phyloP scores from a whole-genome alignment of 2,329 filamentous ascomycete species.

The Coniochaeta sp. region DNA sequence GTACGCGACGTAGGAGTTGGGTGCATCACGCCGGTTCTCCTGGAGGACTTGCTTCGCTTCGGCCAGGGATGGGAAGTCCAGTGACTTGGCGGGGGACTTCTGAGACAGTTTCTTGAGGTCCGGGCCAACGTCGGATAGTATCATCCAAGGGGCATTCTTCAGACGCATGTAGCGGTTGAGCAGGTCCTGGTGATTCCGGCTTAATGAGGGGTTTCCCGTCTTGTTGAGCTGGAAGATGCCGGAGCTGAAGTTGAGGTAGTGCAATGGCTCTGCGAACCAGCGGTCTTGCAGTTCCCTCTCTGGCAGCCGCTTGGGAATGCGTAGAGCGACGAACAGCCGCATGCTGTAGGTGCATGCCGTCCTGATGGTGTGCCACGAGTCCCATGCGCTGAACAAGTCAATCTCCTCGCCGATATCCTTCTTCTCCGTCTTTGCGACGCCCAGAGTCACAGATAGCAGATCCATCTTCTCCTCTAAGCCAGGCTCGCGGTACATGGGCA shows the following conservation, averaged over 20 bases:
- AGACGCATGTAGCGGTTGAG: conserved; percentile 58
- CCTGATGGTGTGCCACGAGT: conserved; percentile 86
- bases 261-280: conserved; percentile 64
- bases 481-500: conserved; percentile 76
- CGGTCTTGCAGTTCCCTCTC: conserved; percentile 54
- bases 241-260: conserved; percentile 49
- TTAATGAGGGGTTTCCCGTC: conserved; percentile 54
- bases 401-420: conserved; percentile 38
- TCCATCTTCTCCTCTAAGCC: conserved; percentile 44
- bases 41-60: conserved; percentile 45
- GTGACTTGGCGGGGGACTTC: conserved; percentile 29
- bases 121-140: conserved; percentile 57
- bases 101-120: conserved; percentile 23
- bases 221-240: conserved; percentile 54
- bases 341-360: conserved; percentile 78
- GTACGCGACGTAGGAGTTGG: conserved; percentile 43
- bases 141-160: conserved; percentile 54
- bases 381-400: conserved; percentile 78
- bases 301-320: conserved; percentile 52
- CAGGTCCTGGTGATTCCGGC: conserved; percentile 52
- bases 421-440: conserved; percentile 23
- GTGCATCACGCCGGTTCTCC: conserved; percentile 36
- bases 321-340: conserved; percentile 64
- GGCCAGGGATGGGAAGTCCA: conserved; percentile 61
- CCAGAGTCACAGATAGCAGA: conserved; percentile 42